phyloP scores from a whole-genome alignment of 1,284 basidiomycete genomes.

The Ustilago curta region DNA sequence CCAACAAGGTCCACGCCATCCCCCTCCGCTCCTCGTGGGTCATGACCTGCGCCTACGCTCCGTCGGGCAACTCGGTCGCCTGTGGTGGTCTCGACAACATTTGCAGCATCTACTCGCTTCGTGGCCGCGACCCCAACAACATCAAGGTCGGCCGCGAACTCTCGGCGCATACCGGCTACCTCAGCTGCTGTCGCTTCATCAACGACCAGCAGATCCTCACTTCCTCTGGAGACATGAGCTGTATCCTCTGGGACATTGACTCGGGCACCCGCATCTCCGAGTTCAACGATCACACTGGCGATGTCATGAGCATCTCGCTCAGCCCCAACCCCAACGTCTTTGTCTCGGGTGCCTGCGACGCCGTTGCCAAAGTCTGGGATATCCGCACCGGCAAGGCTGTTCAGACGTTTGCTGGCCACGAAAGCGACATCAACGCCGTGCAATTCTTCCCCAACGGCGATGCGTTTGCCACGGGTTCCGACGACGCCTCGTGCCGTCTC shows the following conservation, averaged over 20 bases:
- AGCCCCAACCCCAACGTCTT: conserved; percentile 94
- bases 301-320: conserved; percentile 93
- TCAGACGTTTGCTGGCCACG: conserved; percentile 98
- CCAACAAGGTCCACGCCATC: conserved; percentile 99
- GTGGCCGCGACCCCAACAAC: conserved; percentile 70
- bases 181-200: conserved; percentile 97
- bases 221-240: conserved; percentile 97
- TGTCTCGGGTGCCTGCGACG: conserved; percentile 97
- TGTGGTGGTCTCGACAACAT: conserved; percentile 99
- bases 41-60: conserved; percentile 99
- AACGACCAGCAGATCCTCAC: conserved; percentile 98
- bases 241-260: conserved; percentile 99
- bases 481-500: conserved; percentile 96
- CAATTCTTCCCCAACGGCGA: conserved; percentile 99
- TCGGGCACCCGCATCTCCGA: conserved; percentile 93
- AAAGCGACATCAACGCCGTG: conserved; percentile 98
- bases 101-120: conserved; percentile 95
- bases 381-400: conserved; percentile 95
- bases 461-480: conserved; percentile 97
- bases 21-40: conserved; percentile 98
- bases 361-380: conserved; percentile 98
- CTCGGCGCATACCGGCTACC: conserved; percentile 95
- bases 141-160: conserved; percentile 81
- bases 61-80: conserved; percentile 94
- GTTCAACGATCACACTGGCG: conserved; percentile 98